Evolutionary conservation across 129 eudicot species (phyloP).

Genomic region (Flaveria brownii): DNA sequence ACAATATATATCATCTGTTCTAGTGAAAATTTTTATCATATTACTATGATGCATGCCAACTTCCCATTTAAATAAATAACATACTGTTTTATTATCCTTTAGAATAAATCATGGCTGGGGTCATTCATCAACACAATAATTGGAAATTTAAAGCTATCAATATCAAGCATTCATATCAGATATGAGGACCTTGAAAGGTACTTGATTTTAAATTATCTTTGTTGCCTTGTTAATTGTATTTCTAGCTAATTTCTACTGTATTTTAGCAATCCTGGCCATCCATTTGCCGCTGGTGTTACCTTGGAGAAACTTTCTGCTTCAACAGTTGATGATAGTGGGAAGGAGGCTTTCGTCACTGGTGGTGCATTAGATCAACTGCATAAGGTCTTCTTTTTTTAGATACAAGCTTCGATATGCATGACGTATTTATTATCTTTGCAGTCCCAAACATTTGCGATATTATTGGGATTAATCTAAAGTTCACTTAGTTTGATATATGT

Average conservation of each 20-base stretch:
- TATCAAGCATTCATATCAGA: slow-evolving; percentile 96
- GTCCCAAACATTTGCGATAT: not conserved
- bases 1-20: not conserved
- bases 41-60: slow-evolving; percentile 19
- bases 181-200: slow-evolving; percentile 98
- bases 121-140: slow-evolving; percentile 90
- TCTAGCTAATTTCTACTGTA: slow-evolving; percentile 30
- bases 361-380: slow-evolving; percentile 91
- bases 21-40: slow-evolving; percentile 9
- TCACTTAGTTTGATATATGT: slow-evolving; percentile 7
- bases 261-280: slow-evolving; percentile 90
- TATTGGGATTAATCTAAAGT: not conserved
- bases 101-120: slow-evolving; percentile 98
- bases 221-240: slow-evolving; percentile 20
- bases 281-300: slow-evolving; percentile 94
- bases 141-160: slow-evolving; percentile 93
- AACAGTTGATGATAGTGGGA: slow-evolving; percentile 89
- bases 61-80: slow-evolving; percentile 33
- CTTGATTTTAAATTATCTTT: slow-evolving; percentile 2
- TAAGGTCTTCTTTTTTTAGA: slow-evolving; percentile 52
- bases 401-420: slow-evolving; percentile 23
- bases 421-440: slow-evolving; percentile 16
- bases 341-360: slow-evolving; percentile 88
- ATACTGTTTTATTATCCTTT: slow-evolving; percentile 34
- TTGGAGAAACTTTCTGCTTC: slow-evolving; percentile 84